Evolutionary conservation across 768 basidiomycete genomes (phyloP).

Genomic region (Leccinum barrowsii): DNA sequence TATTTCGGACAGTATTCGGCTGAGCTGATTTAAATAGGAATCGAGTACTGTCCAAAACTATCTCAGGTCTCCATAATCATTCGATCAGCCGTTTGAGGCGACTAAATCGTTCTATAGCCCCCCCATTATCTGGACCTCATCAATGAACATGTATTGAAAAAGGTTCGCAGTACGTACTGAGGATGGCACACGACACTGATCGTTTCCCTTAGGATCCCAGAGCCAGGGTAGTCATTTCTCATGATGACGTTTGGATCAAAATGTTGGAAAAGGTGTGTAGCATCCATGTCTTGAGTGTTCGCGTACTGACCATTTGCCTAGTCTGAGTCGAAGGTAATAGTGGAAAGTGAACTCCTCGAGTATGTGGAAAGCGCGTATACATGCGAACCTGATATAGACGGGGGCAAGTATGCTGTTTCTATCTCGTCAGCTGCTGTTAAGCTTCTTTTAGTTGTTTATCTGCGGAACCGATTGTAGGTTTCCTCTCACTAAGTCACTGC

Average conservation of each 20-base stretch:
- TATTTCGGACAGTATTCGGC: too few species aligned
- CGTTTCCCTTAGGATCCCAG: background rate
- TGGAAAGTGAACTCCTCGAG: background rate
- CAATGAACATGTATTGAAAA: conserved; percentile 5
- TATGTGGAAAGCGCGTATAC: background rate
- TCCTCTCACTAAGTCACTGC: background rate
- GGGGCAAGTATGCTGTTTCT: background rate
- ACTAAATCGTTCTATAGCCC: background rate
- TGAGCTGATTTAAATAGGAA: too few species aligned
- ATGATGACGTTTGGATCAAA: conserved; percentile 9
- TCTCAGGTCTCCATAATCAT: too few species aligned
- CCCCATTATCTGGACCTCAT: conserved; percentile 8
- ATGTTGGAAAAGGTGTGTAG: conserved; percentile 2
- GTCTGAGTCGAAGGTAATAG: background rate
- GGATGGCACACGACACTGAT: background rate
- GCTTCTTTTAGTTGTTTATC: background rate
- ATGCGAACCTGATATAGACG: background rate
- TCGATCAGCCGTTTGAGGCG: too few species aligned
- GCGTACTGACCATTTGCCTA: background rate
- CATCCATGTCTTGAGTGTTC: background rate
- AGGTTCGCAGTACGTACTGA: background rate
- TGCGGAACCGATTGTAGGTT: background rate
- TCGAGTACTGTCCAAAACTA: too few species aligned
- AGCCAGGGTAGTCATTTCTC: conserved; percentile 5
- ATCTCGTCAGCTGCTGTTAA: background rate